phyloP scores from a whole-genome alignment of 495 filamentous ascomycete genomes.

The Daldinia concentrica region DNA sequence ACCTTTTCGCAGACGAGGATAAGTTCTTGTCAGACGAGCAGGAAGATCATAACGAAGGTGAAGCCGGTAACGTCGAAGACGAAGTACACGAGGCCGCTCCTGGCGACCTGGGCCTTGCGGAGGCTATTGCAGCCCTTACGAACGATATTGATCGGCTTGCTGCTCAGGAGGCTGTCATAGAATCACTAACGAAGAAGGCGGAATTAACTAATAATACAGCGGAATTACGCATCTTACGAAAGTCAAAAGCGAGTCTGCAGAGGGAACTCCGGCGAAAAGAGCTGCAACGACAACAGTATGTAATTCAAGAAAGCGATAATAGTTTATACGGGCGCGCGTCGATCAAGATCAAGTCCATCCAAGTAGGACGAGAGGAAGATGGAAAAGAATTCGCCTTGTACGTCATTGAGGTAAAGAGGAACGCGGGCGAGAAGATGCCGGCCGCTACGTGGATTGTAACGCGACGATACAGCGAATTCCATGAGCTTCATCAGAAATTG shows the following conservation, averaged over 20 bases:
- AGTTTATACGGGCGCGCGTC: conserved; percentile 92
- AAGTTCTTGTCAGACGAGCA: conserved; percentile 87
- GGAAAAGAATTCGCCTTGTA: conserved; percentile 95
- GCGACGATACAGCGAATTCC: conserved; percentile 93
- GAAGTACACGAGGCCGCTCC: conserved; percentile 95
- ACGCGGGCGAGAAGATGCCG: conserved; percentile 89
- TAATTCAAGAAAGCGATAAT: conserved; percentile 97
- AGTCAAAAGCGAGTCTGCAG: conserved; percentile 92
- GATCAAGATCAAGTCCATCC: conserved; percentile 88
- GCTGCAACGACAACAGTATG: conserved; percentile 95
- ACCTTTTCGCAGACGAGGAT: conserved; percentile 91
- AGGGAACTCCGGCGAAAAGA: conserved; percentile 94
- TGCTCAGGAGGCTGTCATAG: conserved; percentile 88
- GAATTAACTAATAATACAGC: conserved; percentile 96
- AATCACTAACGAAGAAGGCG: conserved; percentile 90
- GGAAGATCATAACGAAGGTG: conserved; percentile 73
- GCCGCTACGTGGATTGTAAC: conserved; percentile 83
- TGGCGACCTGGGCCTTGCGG: conserved; percentile 90
- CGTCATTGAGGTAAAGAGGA: conserved; percentile 87
- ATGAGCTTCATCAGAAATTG: conserved; percentile 91
- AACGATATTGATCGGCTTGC: conserved; percentile 88
- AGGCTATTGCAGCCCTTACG: conserved; percentile 86
- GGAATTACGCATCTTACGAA: conserved; percentile 89
- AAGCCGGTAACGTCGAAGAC: conserved; percentile 71
- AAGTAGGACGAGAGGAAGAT: conserved; percentile 90